Evolutionary conservation across 371 early-diverging fungal genomes (phyloP), one percentile per base, ranked within the genome.

Genomic region (Mucor circinelloides): DNA sequence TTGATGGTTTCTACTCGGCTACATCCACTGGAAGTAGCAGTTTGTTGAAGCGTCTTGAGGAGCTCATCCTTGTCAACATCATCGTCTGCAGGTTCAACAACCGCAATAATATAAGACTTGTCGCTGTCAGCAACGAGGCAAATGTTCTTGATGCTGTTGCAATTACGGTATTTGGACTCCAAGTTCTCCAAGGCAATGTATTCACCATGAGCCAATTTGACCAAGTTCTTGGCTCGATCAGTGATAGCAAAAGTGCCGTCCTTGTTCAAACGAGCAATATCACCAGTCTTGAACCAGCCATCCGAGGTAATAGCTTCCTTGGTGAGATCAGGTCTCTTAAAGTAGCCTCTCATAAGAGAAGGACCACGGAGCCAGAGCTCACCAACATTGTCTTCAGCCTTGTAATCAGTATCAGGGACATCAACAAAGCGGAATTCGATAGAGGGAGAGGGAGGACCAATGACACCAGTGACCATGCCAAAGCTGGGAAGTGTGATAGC

Each of bases 281-380:
- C 99, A 5, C 99, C 98, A 3, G 99, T 98, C 74, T 92, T 91
- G 69, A 99, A 86, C 97, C 97, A 99, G 2, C 96, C 95, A 55
- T 96, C 96, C 2, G 77, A 71, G 10, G 90, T 91, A 36, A 98
- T 72, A 1, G 92, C 82, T 60, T 93, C 92, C 30, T 80, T 77
- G 2, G 98, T 99, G 23, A 93, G 85, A 50, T 82, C 86, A 2
- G 88, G 86, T 52, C 94, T 91, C 72, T 96, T 95, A 77, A 79
- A 86, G 70, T 97, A 97, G 6, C 96, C 95, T 50, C 88, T 80
- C 87, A 97, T 94, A 32, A 98, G 84, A 65, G 93, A 93, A 19
- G 92, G 90, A 0, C 99, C 99, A 36, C 97, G 90, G 30, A 97
- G 63, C 76, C 93, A 93, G 28, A 99, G 87, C 83, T 99, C 97